phyloP scores from a whole-genome alignment of 208 protist genomes.

The Wallacemonas collosoma region DNA sequence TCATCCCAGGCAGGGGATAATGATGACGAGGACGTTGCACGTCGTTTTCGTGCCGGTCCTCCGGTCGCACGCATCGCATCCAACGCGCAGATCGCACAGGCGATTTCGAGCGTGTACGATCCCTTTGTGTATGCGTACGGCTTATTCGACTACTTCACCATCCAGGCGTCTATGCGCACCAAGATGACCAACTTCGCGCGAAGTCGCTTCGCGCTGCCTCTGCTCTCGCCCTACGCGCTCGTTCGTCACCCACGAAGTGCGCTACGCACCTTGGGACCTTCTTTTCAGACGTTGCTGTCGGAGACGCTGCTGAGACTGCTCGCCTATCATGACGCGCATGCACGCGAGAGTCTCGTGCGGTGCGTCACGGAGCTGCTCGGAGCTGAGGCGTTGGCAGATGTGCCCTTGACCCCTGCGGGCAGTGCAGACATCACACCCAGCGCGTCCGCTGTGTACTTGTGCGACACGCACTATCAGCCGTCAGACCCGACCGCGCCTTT shows the following conservation, averaged over 20 bases:
- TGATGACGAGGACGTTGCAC: not conserved
- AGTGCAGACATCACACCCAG: not conserved
- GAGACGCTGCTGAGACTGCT: conserved; percentile 27
- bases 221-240: conserved; percentile 33
- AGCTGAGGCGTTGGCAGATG: not conserved
- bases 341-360: conserved; percentile 5
- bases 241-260: conserved; percentile 5
- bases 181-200: not conserved
- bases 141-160: conserved; percentile 36
- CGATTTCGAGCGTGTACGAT: conserved; percentile 30
- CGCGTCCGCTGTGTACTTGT: not conserved
- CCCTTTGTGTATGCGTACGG: conserved; percentile 48
- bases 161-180: conserved; percentile 20
- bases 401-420: not conserved
- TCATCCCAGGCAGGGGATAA: not conserved
- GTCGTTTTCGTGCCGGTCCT: not conserved
- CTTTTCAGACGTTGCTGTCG: conserved; percentile 15
- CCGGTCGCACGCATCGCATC: conserved; percentile 21
- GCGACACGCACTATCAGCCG: too few species aligned
- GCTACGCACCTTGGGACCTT: conserved; percentile 16
- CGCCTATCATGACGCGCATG: conserved; percentile 28
- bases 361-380: conserved; percentile 1
- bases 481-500: not conserved
- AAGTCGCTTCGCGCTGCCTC: not conserved
- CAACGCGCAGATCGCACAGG: conserved; percentile 25